Conservation (phyloP, 1,139 yeast genomes). For the Pichia cactophila region DNA sequence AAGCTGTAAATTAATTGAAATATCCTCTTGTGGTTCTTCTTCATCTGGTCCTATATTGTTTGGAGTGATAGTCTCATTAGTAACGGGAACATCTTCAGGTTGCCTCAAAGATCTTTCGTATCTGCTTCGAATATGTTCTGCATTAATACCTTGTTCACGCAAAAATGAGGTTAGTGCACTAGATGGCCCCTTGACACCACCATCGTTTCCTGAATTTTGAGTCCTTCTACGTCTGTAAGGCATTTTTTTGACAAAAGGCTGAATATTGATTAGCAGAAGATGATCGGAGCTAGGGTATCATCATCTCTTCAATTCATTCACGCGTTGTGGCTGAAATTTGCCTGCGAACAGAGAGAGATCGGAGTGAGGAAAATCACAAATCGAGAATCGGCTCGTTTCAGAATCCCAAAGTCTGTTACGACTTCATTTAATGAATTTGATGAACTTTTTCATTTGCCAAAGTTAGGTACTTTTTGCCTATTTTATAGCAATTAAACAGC, state of each 20-base stretch:
- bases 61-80: not conserved
- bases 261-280: not conserved
- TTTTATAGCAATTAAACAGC: no score
- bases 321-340: no score
- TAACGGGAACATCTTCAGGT: conserved; percentile 7
- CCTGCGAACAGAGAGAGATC: no score
- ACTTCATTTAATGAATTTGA: no score
- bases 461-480: no score
- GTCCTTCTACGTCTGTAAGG: conserved; percentile 21
- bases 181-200: conserved; percentile 65
- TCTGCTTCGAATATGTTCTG: conserved; percentile 67
- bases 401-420: no score
- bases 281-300: not conserved
- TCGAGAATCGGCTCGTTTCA: no score
- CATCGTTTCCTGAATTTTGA: conserved; percentile 4
- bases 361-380: no score
- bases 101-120: conserved; percentile 34
- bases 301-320: no score
- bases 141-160: conserved; percentile 77
- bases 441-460: no score
- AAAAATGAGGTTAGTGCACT: conserved; percentile 73
- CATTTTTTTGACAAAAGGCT: conserved; percentile 12
- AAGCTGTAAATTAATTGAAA: conserved; percentile 9
- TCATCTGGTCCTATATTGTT: not conserved
- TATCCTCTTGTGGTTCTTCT: not conserved